Base-by-base conservation (phyloP, 495 filamentous ascomycete genomes). In the Diplogelasinospora grovesii region DNA sequence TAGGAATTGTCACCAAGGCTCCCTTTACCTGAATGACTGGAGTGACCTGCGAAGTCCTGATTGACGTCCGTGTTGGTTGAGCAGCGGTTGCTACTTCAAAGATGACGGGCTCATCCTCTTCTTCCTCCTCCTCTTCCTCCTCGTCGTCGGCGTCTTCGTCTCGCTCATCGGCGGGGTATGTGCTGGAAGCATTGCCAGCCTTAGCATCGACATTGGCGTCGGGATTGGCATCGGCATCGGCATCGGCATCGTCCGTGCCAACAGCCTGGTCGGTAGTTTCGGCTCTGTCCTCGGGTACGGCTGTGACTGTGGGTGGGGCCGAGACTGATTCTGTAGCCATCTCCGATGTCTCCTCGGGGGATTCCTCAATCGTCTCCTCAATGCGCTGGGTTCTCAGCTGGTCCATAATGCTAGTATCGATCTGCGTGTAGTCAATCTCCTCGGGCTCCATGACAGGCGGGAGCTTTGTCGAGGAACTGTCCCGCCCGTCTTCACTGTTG, bases 1-100 rank as follows among this genome's bases (percentile, higher is more conserved):
- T 86, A 1, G 82, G 77, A 53, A 89, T 87, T 15, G 74, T 82
- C 19, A 89, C 81, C 11, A 86, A 55, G 18, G 75, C 73, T 13
- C 81, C 81, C 31, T 77, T 63, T 20, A 64, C 70, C 22, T 69
- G 64, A 32, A 68, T 54, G 22, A 65, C 54, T 19, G 63, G 66
- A 0, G 60, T 49, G 22, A 68, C 43, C 41, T 63, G 59, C 3
- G 65, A 51, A 8, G 65, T 71, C 13, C 73, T 74, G 28, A 86
- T 71, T 2, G 74, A 54, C 39, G 66, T 55, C 43, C 70, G 58
- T 43, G 69, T 27, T 31, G 70, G 56, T 52, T 74, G 65, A 29
- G 67, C 60, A 8, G 70, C 58, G 16, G 52, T 64, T 8, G 71
- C 69, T 8, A 68, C 67, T 26, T 73, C 64, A 29, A 69, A 74